Percentiles rank a stretch among this genome's conserved stretches.
Evolutionary conservation across 2,329 filamentous ascomycete genomes (phyloP).

Genomic region (Aspergillus pseudoglaucus): DNA sequence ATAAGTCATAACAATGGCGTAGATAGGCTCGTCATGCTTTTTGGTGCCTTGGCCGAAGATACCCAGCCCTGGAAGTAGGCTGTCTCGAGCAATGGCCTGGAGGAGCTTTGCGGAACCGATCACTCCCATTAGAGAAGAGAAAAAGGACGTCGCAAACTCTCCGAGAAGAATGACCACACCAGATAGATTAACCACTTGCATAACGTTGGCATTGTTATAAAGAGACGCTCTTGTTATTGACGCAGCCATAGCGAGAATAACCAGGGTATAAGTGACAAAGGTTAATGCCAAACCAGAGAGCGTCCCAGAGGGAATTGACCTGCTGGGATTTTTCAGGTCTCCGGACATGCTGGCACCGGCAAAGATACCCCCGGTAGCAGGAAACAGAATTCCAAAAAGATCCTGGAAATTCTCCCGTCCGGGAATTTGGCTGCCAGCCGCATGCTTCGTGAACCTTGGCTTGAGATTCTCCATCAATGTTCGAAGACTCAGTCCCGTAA

Average conservation of each 20-base stretch:
- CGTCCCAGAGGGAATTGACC: conserved; percentile 77
- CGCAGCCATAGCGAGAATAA: conserved; percentile 71
- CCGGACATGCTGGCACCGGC: conserved; percentile 85
- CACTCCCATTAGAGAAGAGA: conserved; percentile 81
- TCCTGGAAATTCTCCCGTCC: conserved; percentile 68
- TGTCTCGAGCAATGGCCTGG: conserved; percentile 74
- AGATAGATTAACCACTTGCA: conserved; percentile 72
- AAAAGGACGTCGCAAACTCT: conserved; percentile 75
- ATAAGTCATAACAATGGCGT: conserved; percentile 71
- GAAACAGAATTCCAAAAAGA: conserved; percentile 80
- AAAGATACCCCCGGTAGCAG: conserved; percentile 58
- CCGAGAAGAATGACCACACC: conserved; percentile 67
- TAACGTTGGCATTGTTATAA: conserved; percentile 68
- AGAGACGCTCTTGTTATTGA: conserved; percentile 70
- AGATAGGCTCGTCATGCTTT: conserved; percentile 65
- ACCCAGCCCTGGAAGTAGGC: conserved; percentile 66
- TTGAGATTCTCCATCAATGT: conserved; percentile 70
- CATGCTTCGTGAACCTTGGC: conserved; percentile 58
- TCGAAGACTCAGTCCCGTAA: conserved; percentile 66
- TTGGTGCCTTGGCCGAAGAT: conserved; percentile 68
- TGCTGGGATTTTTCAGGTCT: conserved; percentile 74
- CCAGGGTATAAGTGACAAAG: conserved; percentile 66
- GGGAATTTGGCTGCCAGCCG: conserved; percentile 54
- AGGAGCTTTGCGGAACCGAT: conserved; percentile 79
- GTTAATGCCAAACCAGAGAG: conserved; percentile 70